Conservation (phyloP, 1,139 yeast species). For the Kluyveromyces marxianus region DNA sequence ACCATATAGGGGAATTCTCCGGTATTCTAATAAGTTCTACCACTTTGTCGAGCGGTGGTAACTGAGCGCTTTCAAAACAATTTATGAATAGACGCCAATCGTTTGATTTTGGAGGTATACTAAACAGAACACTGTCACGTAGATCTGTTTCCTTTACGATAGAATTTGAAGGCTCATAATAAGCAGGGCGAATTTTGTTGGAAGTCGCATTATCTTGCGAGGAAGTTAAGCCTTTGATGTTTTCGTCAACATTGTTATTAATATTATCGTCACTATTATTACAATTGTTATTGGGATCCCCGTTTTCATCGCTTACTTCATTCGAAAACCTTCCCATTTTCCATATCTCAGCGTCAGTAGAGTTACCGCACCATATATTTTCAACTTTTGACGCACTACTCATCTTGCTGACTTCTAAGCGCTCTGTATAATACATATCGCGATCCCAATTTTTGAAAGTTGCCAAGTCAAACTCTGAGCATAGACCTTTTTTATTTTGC, state of each 20-base stretch:
- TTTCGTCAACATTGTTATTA: too few relatives aligned
- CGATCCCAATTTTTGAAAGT: constrained; percentile 57
- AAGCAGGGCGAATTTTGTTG: constrained; percentile 26
- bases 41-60: constrained; percentile 42
- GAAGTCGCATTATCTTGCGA: too few relatives aligned
- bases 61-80: constrained; percentile 49
- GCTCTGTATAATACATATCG: constrained; percentile 66
- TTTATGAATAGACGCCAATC: constrained; percentile 38
- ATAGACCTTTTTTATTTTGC: constrained; percentile 21
- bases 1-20: constrained; percentile 29
- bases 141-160: constrained; percentile 34
- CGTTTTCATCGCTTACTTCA: not conserved
- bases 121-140: constrained; percentile 20
- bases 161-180: constrained; percentile 47
- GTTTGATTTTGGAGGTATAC: constrained; percentile 29
- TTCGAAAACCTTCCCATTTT: constrained; percentile 17
- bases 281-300: not conserved
- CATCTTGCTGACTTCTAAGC: constrained; percentile 75
- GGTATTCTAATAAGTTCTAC: constrained; percentile 19
- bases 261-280: too few relatives aligned
- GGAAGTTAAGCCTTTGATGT: too few relatives aligned
- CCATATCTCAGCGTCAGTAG: constrained; percentile 42
- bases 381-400: constrained; percentile 63
- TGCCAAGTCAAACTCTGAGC: constrained; percentile 29
- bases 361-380: constrained; percentile 75